Evolutionary conservation across 2,329 filamentous ascomycete species (phyloP).

Genomic region (Orbilia blumenaviensis): DNA sequence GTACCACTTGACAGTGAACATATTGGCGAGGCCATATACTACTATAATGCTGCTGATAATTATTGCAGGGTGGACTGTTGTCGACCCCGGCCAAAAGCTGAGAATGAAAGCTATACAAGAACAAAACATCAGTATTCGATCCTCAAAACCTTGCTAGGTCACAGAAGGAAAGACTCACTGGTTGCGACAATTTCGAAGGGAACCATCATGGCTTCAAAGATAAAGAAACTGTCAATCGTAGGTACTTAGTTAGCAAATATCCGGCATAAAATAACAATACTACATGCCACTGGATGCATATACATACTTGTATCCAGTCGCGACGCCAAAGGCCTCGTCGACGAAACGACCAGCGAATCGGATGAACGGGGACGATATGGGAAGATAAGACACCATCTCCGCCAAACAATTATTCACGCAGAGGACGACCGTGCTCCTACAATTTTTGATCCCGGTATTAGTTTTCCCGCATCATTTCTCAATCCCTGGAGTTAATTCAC

Average conservation of each 20-base stretch:
- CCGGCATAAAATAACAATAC: not conserved
- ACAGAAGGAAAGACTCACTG: constrained; percentile 60
- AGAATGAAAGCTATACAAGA: constrained; percentile 65
- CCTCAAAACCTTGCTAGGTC: too few species aligned
- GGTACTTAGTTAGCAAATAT: not conserved
- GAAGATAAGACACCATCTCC: constrained; percentile 80
- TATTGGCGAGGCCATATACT: constrained; percentile 71
- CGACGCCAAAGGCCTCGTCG: constrained; percentile 78
- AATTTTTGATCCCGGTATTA: not conserved
- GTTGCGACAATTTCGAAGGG: constrained; percentile 75
- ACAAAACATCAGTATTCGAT: too few species aligned
- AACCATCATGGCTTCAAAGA: constrained; percentile 74
- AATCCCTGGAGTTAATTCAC: too few species aligned
- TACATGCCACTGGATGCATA: too few species aligned
- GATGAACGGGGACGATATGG: constrained; percentile 81
- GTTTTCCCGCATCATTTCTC: too few species aligned
- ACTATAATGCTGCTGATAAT: constrained; percentile 71
- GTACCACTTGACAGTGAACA: constrained; percentile 78
- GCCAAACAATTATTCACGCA: constrained; percentile 70
- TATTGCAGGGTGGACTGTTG: constrained; percentile 66
- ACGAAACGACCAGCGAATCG: constrained; percentile 79
- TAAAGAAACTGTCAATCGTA: constrained; percentile 64
- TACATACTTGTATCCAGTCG: constrained; percentile 74
- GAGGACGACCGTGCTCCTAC: constrained; percentile 68
- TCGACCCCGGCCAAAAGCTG: constrained; percentile 70